Percentiles rank a stretch among this genome's conserved stretches.
These are phyloP conservation scores for Pleurotus salmoneostramineus DNA, from an alignment of 768 basidiomycete species.

Conservation along the genomic window DNA sequence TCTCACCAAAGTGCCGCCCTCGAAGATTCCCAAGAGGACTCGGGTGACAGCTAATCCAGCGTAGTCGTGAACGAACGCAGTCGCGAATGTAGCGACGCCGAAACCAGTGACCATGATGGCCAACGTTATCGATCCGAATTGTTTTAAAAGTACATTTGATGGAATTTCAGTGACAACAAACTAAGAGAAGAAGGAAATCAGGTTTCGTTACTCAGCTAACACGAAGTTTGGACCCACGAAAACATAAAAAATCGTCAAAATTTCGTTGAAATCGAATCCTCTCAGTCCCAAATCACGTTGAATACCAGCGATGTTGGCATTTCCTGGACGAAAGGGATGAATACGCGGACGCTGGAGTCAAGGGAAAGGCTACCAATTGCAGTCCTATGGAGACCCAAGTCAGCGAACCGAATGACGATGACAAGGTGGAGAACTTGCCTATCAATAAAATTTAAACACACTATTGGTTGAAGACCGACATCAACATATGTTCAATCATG, in stretches of 20 bases:
- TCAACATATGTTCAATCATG: neutral
- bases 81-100: constrained; percentile 31
- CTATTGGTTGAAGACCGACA: constrained; percentile 12
- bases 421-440: constrained; percentile 16
- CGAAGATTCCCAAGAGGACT: constrained; percentile 36
- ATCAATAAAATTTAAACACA: constrained; percentile 35
- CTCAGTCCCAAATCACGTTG: constrained; percentile 37
- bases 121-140: constrained; percentile 33
- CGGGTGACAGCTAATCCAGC: constrained; percentile 29
- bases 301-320: constrained; percentile 30
- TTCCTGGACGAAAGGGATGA: constrained; percentile 14
- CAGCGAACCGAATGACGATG: neutral
- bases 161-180: constrained; percentile 35
- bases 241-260: constrained; percentile 37
- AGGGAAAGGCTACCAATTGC: constrained; percentile 15
- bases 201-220: neutral
- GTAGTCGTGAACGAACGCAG: constrained; percentile 34
- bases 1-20: constrained; percentile 38
- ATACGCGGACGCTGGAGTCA: neutral
- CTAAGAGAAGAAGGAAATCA: constrained; percentile 14
- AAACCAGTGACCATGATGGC: constrained; percentile 33
- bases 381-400: constrained; percentile 9
- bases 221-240: constrained; percentile 19
- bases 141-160: constrained; percentile 38
- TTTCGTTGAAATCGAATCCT: constrained; percentile 37